These are phyloP conservation scores for Silene coronaria DNA, from an alignment of 179 eudicot species.

Conservation along the genomic window DNA sequence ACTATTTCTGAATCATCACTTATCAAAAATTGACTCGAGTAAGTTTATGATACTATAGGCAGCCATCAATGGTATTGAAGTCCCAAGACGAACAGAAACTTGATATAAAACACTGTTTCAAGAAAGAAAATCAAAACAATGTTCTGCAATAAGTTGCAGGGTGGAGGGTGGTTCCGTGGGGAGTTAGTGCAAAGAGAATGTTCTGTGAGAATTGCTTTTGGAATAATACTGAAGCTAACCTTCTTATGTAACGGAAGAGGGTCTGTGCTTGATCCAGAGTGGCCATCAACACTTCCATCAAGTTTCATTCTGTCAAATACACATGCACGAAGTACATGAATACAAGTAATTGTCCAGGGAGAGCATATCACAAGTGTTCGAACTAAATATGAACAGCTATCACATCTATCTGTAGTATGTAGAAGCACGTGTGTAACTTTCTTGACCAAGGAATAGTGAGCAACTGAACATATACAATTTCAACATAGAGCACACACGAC, in stretches of 20 bases:
- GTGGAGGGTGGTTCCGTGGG: background rate
- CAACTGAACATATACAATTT: slow-evolving; percentile 4
- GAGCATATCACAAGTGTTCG: background rate
- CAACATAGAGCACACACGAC: background rate
- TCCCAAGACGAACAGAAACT: background rate
- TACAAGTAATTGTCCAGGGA: background rate
- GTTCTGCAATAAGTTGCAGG: background rate
- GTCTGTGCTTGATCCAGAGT: slow-evolving; percentile 29
- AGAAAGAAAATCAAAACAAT: background rate
- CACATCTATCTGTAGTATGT: background rate
- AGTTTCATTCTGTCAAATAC: slow-evolving; percentile 18
- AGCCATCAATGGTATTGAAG: background rate
- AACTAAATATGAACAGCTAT: background rate
- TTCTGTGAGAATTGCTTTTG: background rate
- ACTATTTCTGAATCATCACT: background rate
- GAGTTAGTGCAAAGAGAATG: background rate
- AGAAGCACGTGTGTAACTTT: background rate
- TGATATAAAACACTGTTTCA: background rate
- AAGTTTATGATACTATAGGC: background rate
- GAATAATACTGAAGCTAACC: slow-evolving; percentile 18
- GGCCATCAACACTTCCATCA: background rate
- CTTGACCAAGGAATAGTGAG: background rate
- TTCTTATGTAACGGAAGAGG: slow-evolving; percentile 30
- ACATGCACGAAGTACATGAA: background rate
- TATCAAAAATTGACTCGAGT: background rate